Percentiles rank a stretch among this genome's conserved stretches.
Conservation (phyloP, 225 moss, liverwort and hornwort species). For the Polytrichum commune region DNA sequence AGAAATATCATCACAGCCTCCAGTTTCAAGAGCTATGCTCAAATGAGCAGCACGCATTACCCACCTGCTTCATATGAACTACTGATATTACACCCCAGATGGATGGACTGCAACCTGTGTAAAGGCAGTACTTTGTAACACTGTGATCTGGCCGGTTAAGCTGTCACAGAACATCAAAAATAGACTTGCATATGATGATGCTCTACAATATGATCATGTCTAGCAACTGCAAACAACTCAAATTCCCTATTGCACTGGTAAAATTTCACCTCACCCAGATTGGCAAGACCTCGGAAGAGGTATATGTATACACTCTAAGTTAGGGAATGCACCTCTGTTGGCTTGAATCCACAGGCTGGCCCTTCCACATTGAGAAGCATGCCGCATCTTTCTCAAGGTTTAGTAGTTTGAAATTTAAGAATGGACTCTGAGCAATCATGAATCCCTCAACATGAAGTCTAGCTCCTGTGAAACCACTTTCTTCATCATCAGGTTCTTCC, state of each 20-base stretch:
- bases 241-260: too few species aligned
- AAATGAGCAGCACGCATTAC: slow-evolving; percentile 80
- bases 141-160: too few species aligned
- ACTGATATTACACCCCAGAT: too few species aligned
- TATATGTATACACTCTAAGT: too few species aligned
- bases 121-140: too few species aligned
- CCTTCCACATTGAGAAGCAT: slow-evolving; percentile 95
- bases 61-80: slow-evolving; percentile 52
- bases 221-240: too few species aligned
- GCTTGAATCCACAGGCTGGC: slow-evolving; percentile 94
- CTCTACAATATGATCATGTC: too few species aligned
- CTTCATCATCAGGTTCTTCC: slow-evolving; percentile 49
- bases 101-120: too few species aligned
- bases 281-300: too few species aligned
- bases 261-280: too few species aligned
- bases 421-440: slow-evolving; percentile 92
- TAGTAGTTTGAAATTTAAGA: slow-evolving; percentile 72
- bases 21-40: slow-evolving; percentile 95
- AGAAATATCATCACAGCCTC: slow-evolving; percentile 61
- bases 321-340: slow-evolving; percentile 59
- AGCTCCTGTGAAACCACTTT: slow-evolving; percentile 79
- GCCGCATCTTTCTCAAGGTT: slow-evolving; percentile 91
- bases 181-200: too few species aligned
- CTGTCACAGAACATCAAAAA: too few species aligned
- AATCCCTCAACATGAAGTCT: slow-evolving; percentile 97